Percentiles rank a stretch among this genome's conserved stretches.
phyloP scores from a whole-genome alignment of 2,329 filamentous ascomycete genomes.

The Penicillium sp. region DNA sequence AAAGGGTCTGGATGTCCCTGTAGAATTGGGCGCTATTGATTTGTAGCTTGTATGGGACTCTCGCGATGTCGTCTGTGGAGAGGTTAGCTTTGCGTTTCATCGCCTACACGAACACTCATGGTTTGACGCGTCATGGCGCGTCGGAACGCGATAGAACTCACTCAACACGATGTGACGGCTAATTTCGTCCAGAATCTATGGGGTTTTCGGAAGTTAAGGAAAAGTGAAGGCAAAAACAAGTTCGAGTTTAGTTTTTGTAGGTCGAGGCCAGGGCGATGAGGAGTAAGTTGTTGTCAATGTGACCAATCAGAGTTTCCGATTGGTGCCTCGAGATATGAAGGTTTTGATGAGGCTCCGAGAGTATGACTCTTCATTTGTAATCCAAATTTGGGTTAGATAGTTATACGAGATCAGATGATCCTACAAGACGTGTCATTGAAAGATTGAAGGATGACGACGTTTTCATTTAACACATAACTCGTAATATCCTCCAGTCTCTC shows the following conservation, averaged over 20 bases:
- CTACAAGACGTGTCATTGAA: background rate
- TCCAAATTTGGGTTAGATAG: background rate
- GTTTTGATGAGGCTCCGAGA: background rate
- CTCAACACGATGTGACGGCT: background rate
- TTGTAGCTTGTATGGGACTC: background rate
- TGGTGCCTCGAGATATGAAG: background rate
- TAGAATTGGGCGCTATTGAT: background rate
- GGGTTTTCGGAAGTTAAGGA: no score
- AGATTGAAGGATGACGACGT: background rate
- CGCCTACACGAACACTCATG: background rate
- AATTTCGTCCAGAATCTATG: no score
- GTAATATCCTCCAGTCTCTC: background rate
- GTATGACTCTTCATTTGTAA: background rate
- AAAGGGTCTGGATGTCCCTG: background rate
- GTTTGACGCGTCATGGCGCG: background rate
- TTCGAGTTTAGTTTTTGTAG: background rate
- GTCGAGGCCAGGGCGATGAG: background rate
- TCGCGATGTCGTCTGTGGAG: background rate
- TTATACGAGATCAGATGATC: background rate
- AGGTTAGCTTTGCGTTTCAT: background rate
- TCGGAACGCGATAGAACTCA: background rate
- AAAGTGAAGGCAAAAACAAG: background rate
- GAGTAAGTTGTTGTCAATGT: constrained; percentile 36
- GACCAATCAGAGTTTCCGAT: constrained; percentile 23
- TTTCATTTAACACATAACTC: constrained; percentile 7